Percentiles rank a stretch among this genome's conserved stretches.
These are phyloP conservation scores for Claviceps paspali DNA, from an alignment of 2,329 filamentous ascomycete species.

Conservation along the genomic window DNA sequence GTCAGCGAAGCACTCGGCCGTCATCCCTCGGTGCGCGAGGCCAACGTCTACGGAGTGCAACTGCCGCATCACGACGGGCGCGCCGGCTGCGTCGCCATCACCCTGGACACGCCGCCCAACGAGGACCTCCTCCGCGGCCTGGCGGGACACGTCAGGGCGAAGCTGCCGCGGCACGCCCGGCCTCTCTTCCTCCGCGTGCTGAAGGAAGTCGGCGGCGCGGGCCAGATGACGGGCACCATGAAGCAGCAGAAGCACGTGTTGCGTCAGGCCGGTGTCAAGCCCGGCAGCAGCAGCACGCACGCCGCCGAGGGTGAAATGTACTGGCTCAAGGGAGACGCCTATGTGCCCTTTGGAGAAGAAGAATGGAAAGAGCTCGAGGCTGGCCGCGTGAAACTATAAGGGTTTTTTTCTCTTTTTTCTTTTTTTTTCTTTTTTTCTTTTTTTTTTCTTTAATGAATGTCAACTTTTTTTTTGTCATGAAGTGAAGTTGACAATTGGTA, in stretches of 20 bases:
- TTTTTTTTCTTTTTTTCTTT: not conserved
- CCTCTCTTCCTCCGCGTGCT: conserved; percentile 64
- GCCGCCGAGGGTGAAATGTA: conserved; percentile 35
- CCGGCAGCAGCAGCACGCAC: conserved; percentile 19
- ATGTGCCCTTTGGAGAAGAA: conserved; percentile 47
- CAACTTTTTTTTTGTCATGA: not conserved
- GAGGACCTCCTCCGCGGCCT: conserved; percentile 39
- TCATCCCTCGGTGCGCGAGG: conserved; percentile 54
- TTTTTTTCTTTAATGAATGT: not conserved
- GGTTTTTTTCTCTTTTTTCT: not conserved
- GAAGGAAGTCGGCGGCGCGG: conserved; percentile 33
- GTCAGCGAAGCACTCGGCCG: conserved; percentile 60
- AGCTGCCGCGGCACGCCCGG: conserved; percentile 58
- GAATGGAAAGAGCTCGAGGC: conserved; percentile 56
- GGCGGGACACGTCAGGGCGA: conserved; percentile 38
- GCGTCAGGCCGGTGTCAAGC: conserved; percentile 60
- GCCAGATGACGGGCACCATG: conserved; percentile 65
- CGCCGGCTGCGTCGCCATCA: conserved; percentile 64
- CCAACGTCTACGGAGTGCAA: conserved; percentile 74
- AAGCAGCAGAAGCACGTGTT: conserved; percentile 75
- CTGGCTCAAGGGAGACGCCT: conserved; percentile 52
- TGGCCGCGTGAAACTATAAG: conserved; percentile 55
- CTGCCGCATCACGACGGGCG: conserved; percentile 71
- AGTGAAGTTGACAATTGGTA: too few species aligned
- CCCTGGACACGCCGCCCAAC: conserved; percentile 35